Evolutionary conservation across 495 filamentous ascomycete species (phyloP).

Genomic region (Chaetomidium leptoderma): DNA sequence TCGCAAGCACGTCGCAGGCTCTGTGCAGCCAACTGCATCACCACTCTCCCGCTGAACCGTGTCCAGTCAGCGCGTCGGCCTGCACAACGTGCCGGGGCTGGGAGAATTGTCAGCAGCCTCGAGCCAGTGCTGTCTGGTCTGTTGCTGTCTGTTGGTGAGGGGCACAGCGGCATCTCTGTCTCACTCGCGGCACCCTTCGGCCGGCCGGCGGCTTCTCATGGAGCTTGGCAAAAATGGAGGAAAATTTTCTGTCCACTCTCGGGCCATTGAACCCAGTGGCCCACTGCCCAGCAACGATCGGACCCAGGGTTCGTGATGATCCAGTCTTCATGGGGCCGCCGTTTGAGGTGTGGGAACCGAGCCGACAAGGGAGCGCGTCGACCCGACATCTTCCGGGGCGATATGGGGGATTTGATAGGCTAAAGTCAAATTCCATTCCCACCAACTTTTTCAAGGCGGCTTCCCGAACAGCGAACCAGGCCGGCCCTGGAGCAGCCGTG

Average conservation of each 20-base stretch:
- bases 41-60: not conserved
- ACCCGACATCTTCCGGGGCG: slow-evolving; percentile 21
- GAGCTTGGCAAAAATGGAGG: slow-evolving; percentile 4
- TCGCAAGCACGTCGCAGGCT: not conserved
- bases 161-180: slow-evolving; percentile 7
- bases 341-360: slow-evolving; percentile 10
- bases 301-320: no score
- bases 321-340: slow-evolving; percentile 7
- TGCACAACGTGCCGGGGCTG: slow-evolving; percentile 14
- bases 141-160: not conserved
- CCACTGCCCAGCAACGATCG: not conserved
- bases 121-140: not conserved
- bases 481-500: not conserved
- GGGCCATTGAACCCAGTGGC: no score
- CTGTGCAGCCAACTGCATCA: no score
- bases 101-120: not conserved
- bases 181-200: slow-evolving; percentile 1
- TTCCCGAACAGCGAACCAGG: no score
- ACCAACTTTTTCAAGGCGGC: slow-evolving; percentile 1
- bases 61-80: slow-evolving; percentile 17
- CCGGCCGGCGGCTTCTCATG: not conserved
- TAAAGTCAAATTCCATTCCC: slow-evolving; percentile 15
- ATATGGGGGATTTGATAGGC: slow-evolving; percentile 20
- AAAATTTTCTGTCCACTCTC: slow-evolving; percentile 19
- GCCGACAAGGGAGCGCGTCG: not conserved